Evolutionary conservation across 768 basidiomycete species (phyloP).

Genomic region (Amanita rubescens): DNA sequence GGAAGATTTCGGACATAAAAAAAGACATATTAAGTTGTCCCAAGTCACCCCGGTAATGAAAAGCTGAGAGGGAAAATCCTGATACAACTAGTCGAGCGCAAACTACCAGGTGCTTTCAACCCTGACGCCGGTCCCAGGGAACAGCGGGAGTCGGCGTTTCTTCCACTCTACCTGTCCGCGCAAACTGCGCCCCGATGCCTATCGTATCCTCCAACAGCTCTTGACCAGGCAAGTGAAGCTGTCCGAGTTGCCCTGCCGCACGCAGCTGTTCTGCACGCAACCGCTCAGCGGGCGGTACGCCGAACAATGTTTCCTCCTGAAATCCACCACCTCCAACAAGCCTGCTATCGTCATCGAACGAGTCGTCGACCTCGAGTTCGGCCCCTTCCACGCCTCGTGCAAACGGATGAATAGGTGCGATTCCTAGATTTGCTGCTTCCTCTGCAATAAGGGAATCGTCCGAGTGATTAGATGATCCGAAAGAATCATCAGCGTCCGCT

Average conservation of each 20-base stretch:
- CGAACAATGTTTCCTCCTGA: slow-evolving; percentile 67
- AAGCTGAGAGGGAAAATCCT: too few relatives aligned
- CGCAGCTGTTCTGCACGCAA: slow-evolving; percentile 17
- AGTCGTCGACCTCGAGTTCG: slow-evolving; percentile 48
- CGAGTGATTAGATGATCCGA: slow-evolving; percentile 48
- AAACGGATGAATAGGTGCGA: slow-evolving; percentile 54
- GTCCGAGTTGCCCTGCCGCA: slow-evolving; percentile 14
- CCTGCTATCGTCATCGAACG: slow-evolving; percentile 38
- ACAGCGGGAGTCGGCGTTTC: slow-evolving; percentile 60
- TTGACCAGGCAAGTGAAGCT: slow-evolving; percentile 53
- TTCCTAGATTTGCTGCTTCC: slow-evolving; percentile 27
- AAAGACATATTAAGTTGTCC: too few relatives aligned
- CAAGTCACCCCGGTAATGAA: too few relatives aligned
- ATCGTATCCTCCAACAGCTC: slow-evolving; percentile 58
- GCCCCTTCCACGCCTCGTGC: slow-evolving; percentile 34
- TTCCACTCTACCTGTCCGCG: slow-evolving; percentile 40
- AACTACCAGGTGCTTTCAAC: neutral
- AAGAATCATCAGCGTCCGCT: slow-evolving; percentile 40
- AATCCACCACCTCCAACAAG: slow-evolving; percentile 22
- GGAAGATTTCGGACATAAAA: too few relatives aligned
- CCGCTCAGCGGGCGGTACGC: slow-evolving; percentile 50
- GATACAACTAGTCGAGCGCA: too few relatives aligned
- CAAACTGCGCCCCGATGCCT: slow-evolving; percentile 48
- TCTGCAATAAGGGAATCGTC: slow-evolving; percentile 49
- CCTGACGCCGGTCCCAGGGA: neutral